Conservation (phyloP, 2,329 filamentous ascomycete species). For the Cladophialophora exuberans region DNA sequence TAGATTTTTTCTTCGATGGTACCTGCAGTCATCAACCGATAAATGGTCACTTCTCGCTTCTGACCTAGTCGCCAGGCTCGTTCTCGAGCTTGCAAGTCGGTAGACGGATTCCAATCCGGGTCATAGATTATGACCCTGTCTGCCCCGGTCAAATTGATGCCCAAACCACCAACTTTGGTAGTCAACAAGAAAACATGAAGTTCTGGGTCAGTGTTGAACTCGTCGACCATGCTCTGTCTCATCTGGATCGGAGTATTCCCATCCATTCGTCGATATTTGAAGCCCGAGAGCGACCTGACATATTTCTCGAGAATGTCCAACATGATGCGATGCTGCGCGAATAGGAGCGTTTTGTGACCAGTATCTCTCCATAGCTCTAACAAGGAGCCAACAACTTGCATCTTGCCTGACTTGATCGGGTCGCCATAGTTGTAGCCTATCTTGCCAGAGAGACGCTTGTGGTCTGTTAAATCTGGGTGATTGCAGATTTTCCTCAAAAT, state of each 20-base stretch:
- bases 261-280: constrained; percentile 89
- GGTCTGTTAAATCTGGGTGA: constrained; percentile 85
- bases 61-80: constrained; percentile 94
- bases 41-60: constrained; percentile 93
- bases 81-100: constrained; percentile 91
- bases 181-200: constrained; percentile 91
- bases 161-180: constrained; percentile 91
- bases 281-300: constrained; percentile 66
- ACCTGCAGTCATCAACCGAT: constrained; percentile 94
- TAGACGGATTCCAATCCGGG: constrained; percentile 98
- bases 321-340: constrained; percentile 93
- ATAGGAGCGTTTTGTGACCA: constrained; percentile 92
- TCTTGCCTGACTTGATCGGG: constrained; percentile 82
- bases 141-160: constrained; percentile 91
- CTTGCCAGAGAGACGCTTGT: constrained; percentile 61
- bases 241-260: constrained; percentile 85
- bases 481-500: constrained; percentile 96
- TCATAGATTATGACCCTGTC: constrained; percentile 98
- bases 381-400: constrained; percentile 89
- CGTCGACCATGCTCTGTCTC: constrained; percentile 87
- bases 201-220: constrained; percentile 80
- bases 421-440: constrained; percentile 76
- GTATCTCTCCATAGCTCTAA: constrained; percentile 86
- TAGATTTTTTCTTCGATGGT: constrained; percentile 99
- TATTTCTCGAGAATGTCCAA: constrained; percentile 90